Percentiles rank a stretch among this genome's conserved stretches.
These are phyloP conservation scores for Tolypocladium ovalisporum DNA, from an alignment of 2,329 filamentous ascomycete genomes.

Conservation along the genomic window DNA sequence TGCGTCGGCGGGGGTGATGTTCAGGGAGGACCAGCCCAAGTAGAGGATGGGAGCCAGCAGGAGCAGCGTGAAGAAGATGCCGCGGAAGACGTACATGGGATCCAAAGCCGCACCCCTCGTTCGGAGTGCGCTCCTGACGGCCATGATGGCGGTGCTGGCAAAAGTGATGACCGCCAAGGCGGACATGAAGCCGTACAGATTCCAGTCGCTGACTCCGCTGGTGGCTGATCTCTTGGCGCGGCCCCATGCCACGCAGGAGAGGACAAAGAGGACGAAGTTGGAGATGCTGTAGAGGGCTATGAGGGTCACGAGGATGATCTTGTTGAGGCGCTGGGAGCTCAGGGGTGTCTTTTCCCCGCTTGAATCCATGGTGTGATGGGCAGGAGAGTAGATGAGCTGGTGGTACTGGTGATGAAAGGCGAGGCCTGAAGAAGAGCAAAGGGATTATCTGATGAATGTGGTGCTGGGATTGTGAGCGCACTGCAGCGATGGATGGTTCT, in stretches of 20 bases:
- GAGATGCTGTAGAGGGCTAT: constrained; percentile 9
- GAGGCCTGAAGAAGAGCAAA: not conserved
- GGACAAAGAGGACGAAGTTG: constrained; percentile 11
- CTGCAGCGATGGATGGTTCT: too few relatives aligned
- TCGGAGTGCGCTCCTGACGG: constrained; percentile 5
- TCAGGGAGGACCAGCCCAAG: constrained; percentile 6
- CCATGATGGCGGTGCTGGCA: constrained; percentile 5
- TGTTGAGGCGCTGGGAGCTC: not conserved
- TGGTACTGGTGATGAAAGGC: not conserved
- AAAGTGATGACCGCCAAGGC: constrained; percentile 6
- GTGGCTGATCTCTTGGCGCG: not conserved
- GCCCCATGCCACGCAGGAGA: constrained; percentile 6
- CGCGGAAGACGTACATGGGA: constrained; percentile 13
- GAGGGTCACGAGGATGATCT: constrained; percentile 5
- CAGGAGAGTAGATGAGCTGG: not conserved
- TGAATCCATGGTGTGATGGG: not conserved
- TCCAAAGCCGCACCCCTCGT: constrained; percentile 1
- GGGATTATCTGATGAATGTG: not conserved
- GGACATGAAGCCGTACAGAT: constrained; percentile 10
- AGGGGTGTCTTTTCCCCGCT: not conserved
- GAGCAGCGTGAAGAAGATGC: constrained; percentile 12
- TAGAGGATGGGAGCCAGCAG: constrained; percentile 6
- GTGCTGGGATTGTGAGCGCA: too few relatives aligned
- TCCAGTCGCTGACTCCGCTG: constrained; percentile 3
- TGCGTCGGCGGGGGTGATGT: not conserved